A percentile compares a stretch with the other conserved stretches of the same genome.
Evolutionary conservation across 164 flowering plant species (phyloP).

Genomic region (Buxus sempervirens): DNA sequence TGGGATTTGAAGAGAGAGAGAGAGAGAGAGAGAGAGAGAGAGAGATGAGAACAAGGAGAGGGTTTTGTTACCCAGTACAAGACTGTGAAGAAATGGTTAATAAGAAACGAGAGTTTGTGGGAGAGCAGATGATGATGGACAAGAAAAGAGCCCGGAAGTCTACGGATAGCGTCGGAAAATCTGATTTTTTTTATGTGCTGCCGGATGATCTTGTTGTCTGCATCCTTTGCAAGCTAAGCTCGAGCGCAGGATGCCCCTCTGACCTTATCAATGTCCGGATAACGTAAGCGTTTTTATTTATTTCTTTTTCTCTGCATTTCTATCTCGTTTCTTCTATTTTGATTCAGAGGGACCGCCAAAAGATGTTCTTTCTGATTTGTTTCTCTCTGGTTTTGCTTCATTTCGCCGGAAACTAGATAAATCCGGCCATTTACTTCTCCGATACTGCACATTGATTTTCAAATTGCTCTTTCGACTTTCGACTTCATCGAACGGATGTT

Average conservation of each 20-base stretch:
- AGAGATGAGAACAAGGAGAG: conserved; percentile 3
- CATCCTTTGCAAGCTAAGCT: conserved; percentile 56
- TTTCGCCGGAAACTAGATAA: not conserved
- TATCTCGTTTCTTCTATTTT: not conserved
- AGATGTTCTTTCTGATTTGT: too few relatives aligned
- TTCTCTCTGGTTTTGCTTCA: too few relatives aligned
- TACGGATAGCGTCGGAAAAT: conserved; percentile 9
- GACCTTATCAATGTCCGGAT: conserved; percentile 45
- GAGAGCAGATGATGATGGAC: not conserved
- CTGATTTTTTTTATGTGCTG: conserved; percentile 52
- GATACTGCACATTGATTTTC: too few relatives aligned
- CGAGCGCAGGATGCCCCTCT: conserved; percentile 48
- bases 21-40: not conserved
- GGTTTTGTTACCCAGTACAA: not conserved
- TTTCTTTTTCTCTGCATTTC: not conserved
- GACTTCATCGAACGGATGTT: too few relatives aligned
- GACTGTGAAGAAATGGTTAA: conserved; percentile 4
- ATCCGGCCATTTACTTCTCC: too few relatives aligned
- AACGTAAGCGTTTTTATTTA: conserved; percentile 40
- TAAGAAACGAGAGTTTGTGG: conserved; percentile 16
- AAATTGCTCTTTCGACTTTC: too few relatives aligned
- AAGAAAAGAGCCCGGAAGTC: conserved; percentile 27
- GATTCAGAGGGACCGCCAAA: too few relatives aligned
- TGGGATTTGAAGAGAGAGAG: not conserved
- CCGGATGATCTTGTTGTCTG: conserved; percentile 67